Evolutionary conservation across 768 basidiomycete genomes (phyloP).

Genomic region (Hysterangium stoloniferum): DNA sequence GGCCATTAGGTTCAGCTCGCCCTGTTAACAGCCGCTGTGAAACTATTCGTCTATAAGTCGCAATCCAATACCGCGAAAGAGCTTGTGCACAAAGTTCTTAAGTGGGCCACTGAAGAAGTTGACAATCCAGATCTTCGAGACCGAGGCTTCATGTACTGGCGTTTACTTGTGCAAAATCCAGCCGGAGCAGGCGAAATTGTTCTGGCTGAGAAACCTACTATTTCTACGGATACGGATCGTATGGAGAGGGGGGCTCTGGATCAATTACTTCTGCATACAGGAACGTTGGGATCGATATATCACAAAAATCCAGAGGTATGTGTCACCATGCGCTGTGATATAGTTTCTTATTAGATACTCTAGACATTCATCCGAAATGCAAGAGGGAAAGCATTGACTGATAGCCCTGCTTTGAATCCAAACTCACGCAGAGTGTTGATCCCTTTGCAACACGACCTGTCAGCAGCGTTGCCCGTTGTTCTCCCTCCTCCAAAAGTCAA

Average conservation of each 20-base stretch:
- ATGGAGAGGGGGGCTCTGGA: slow-evolving; percentile 97
- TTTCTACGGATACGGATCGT: slow-evolving; percentile 95
- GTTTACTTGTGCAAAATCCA: slow-evolving; percentile 90
- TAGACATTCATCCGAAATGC: slow-evolving; percentile 94
- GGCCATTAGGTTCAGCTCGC: slow-evolving; percentile 90
- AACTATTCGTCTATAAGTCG: slow-evolving; percentile 88
- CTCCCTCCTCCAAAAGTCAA: slow-evolving; percentile 8
- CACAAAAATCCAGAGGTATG: slow-evolving; percentile 93
- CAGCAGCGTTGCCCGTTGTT: neutral
- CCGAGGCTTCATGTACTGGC: slow-evolving; percentile 99
- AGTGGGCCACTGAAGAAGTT: slow-evolving; percentile 95
- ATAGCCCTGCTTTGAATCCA: slow-evolving; percentile 84
- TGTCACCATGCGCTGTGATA: slow-evolving; percentile 1
- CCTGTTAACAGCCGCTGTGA: slow-evolving; percentile 88
- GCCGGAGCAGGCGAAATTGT: slow-evolving; percentile 84
- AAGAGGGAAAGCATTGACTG: slow-evolving; percentile 69
- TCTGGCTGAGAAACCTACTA: slow-evolving; percentile 86
- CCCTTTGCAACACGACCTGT: slow-evolving; percentile 37
- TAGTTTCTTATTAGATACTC: neutral
- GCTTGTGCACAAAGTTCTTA: slow-evolving; percentile 89
- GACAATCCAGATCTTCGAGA: slow-evolving; percentile 98
- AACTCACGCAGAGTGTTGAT: slow-evolving; percentile 70
- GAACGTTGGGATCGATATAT: slow-evolving; percentile 91
- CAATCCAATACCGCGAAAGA: slow-evolving; percentile 78
- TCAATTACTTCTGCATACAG: slow-evolving; percentile 89